Percentiles rank a stretch among this genome's conserved stretches.
Evolutionary conservation across 2,329 filamentous ascomycete species (phyloP).

Genomic region (Trichoderma afroharzianum): DNA sequence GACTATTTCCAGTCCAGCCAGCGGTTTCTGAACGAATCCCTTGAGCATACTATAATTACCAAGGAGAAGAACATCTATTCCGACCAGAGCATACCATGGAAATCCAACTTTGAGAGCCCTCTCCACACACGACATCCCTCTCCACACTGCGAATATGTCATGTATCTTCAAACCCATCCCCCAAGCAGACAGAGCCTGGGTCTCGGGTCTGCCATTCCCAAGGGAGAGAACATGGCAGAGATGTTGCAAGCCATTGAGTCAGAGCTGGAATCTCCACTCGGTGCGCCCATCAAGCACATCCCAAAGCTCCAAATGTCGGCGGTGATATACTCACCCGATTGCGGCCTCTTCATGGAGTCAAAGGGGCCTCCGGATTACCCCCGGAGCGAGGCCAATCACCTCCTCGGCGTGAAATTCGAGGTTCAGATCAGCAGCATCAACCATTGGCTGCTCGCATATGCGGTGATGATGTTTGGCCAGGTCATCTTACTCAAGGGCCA

Average conservation of each 20-base stretch:
- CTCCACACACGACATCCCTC: slow-evolving; percentile 54
- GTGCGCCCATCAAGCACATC: slow-evolving; percentile 52
- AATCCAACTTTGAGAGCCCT: slow-evolving; percentile 62
- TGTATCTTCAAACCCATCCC: slow-evolving; percentile 77
- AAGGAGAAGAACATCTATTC: slow-evolving; percentile 55
- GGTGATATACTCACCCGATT: slow-evolving; percentile 65
- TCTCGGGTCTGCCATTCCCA: slow-evolving; percentile 30
- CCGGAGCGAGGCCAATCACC: slow-evolving; percentile 49
- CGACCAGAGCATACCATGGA: slow-evolving; percentile 70
- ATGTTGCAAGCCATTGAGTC: slow-evolving; percentile 55
- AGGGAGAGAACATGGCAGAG: slow-evolving; percentile 33
- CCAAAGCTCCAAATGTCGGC: slow-evolving; percentile 60
- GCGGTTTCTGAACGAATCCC: slow-evolving; percentile 66
- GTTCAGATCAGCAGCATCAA: slow-evolving; percentile 55
- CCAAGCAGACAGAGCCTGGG: slow-evolving; percentile 38
- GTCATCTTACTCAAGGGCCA: slow-evolving; percentile 60
- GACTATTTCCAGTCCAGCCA: slow-evolving; percentile 58
- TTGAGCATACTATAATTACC: slow-evolving; percentile 63
- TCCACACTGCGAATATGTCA: slow-evolving; percentile 83
- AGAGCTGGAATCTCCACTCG: slow-evolving; percentile 59
- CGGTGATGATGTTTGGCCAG: slow-evolving; percentile 57
- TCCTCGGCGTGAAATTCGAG: slow-evolving; percentile 60
- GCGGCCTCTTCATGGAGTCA: slow-evolving; percentile 62
- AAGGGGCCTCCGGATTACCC: slow-evolving; percentile 58
- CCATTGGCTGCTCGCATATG: slow-evolving; percentile 55